A percentile compares a stretch with the other conserved stretches of the same genome.
Evolutionary conservation across 2,329 filamentous ascomycete genomes (phyloP).

Genomic region (Talaromyces sp.): DNA sequence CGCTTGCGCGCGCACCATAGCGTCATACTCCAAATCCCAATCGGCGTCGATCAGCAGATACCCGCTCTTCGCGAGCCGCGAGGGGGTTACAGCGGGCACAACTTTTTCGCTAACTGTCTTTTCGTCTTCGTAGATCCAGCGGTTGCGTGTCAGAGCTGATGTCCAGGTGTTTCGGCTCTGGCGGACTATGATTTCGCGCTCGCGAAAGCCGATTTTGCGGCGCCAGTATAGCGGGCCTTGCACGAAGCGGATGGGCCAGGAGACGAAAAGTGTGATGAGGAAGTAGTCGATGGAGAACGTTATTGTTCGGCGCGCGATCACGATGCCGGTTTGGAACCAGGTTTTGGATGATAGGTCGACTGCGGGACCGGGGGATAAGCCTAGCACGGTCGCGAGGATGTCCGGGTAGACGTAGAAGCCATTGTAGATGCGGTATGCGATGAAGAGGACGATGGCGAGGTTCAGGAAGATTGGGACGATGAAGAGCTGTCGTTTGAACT

Average conservation of each 20-base stretch:
- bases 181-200: slow-evolving; percentile 74
- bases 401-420: slow-evolving; percentile 68
- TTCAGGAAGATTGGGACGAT: slow-evolving; percentile 74
- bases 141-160: slow-evolving; percentile 46
- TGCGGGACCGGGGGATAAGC: slow-evolving; percentile 60
- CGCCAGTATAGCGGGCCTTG: slow-evolving; percentile 67
- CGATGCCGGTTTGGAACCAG: slow-evolving; percentile 51
- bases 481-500: slow-evolving; percentile 79
- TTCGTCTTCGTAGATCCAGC: slow-evolving; percentile 46
- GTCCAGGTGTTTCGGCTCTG: slow-evolving; percentile 67
- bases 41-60: slow-evolving; percentile 78
- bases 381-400: slow-evolving; percentile 59
- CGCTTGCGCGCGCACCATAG: slow-evolving; percentile 68
- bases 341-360: slow-evolving; percentile 54
- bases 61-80: slow-evolving; percentile 72
- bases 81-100: slow-evolving; percentile 61
- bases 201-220: slow-evolving; percentile 66
- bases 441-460: slow-evolving; percentile 55
- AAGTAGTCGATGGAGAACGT: slow-evolving; percentile 70
- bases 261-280: slow-evolving; percentile 61
- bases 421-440: slow-evolving; percentile 62
- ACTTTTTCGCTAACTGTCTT: slow-evolving; percentile 51
- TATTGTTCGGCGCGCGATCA: slow-evolving; percentile 54
- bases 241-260: slow-evolving; percentile 70
- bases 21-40: slow-evolving; percentile 81